phyloP scores from a whole-genome alignment of 2,329 filamentous ascomycete genomes.

The Leptographium wingfieldii region DNA sequence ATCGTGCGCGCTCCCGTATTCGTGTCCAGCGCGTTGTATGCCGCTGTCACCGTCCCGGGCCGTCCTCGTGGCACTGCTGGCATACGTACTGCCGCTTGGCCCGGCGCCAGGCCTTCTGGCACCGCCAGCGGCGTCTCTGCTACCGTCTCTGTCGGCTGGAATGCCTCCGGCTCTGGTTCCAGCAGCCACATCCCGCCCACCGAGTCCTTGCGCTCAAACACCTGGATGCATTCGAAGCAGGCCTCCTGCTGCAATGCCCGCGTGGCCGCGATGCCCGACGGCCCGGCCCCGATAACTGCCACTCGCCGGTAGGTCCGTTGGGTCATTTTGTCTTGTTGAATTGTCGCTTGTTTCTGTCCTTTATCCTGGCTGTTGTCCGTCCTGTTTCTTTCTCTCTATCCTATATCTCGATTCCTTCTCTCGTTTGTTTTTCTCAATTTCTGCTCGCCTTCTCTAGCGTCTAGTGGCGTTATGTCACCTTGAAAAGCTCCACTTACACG shows the following conservation, averaged over 20 bases:
- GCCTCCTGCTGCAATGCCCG: slow-evolving; percentile 3
- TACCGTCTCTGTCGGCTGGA: not conserved
- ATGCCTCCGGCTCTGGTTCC: not conserved
- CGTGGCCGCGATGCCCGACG: slow-evolving; percentile 3
- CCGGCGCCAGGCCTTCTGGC: not conserved
- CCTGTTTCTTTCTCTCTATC: not conserved
- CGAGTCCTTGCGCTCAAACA: slow-evolving; percentile 1
- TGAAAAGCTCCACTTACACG: not conserved
- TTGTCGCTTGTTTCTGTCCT: not conserved
- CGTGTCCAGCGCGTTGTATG: slow-evolving; percentile 4
- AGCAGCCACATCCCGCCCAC: slow-evolving; percentile 5
- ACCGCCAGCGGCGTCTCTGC: not conserved
- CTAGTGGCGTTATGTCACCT: not conserved
- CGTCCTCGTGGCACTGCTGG: not conserved
- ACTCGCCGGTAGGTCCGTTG: slow-evolving; percentile 1
- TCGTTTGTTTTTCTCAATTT: not conserved
- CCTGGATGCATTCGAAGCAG: not conserved
- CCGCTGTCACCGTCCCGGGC: not conserved
- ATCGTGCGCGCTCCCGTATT: slow-evolving; percentile 4
- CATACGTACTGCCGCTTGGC: not conserved
- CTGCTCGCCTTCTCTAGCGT: not conserved
- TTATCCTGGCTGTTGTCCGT: not conserved
- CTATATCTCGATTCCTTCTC: not conserved
- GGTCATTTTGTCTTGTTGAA: not conserved
- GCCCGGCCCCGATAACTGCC: slow-evolving; percentile 7